phyloP scores from a whole-genome alignment of 306 rosid genomes.

The Canavalia gladiata region DNA sequence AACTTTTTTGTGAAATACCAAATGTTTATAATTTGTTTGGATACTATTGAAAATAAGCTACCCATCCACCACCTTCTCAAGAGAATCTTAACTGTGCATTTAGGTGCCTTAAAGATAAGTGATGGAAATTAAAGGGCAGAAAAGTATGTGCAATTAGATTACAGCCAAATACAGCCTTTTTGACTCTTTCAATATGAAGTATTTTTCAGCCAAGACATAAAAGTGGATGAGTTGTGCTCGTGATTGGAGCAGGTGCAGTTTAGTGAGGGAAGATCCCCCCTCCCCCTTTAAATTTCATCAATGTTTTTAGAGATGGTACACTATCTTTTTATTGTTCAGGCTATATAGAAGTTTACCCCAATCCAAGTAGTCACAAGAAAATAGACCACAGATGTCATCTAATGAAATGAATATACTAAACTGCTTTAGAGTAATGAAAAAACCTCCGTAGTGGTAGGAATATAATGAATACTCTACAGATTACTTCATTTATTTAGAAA shows the following conservation, averaged over 20 bases:
- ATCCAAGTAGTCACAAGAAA: background rate
- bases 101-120: background rate
- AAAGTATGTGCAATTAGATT: background rate
- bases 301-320: background rate
- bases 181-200: background rate
- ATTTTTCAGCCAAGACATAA: background rate
- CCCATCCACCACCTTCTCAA: background rate
- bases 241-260: background rate
- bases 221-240: background rate
- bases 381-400: conserved; percentile 3
- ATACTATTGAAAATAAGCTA: background rate
- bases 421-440: background rate
- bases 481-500: background rate
- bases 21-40: conserved; percentile 1
- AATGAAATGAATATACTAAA: background rate
- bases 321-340: background rate
- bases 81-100: background rate
- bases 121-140: background rate
- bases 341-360: background rate
- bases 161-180: background rate
- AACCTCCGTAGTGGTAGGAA: background rate
- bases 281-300: background rate
- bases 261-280: background rate
- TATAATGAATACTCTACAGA: background rate
- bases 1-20: conserved; percentile 7